Percentiles rank a stretch among this genome's conserved stretches.
Conservation (phyloP, 208 protist species). For the Leishmania arabica region DNA sequence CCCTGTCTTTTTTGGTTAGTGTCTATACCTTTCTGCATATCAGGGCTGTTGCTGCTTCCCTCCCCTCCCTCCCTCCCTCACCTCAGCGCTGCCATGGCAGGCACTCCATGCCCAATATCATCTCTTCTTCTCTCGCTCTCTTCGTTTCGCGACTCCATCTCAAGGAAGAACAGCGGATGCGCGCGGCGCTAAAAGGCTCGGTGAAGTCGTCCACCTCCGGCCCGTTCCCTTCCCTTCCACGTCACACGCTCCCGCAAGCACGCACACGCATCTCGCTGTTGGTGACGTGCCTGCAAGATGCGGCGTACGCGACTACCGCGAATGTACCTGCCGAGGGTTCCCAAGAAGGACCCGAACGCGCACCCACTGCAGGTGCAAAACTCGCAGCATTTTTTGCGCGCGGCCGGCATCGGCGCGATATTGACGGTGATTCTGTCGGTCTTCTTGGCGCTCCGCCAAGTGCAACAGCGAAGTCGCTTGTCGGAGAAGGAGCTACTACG, state of each 20-base stretch:
- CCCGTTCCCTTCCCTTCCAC: not conserved
- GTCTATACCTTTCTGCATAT: not conserved
- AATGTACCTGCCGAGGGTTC: conserved; percentile 76
- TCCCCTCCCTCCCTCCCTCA: not conserved
- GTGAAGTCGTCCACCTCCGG: not conserved
- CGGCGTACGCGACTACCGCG: conserved; percentile 11
- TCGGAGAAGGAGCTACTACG: conserved; percentile 26
- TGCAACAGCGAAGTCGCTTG: conserved; percentile 46
- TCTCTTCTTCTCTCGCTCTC: not conserved
- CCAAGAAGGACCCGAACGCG: conserved; percentile 37
- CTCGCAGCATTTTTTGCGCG: conserved; percentile 45
- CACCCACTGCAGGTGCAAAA: conserved; percentile 61
- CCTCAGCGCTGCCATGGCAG: not conserved
- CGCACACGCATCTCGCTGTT: not conserved
- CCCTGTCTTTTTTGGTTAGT: not conserved
- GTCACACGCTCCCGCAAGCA: not conserved
- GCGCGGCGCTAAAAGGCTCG: not conserved
- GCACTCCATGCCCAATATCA: not conserved
- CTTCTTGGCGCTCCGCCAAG: conserved; percentile 46
- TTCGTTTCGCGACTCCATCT: too few relatives aligned
- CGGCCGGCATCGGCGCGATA: conserved; percentile 30
- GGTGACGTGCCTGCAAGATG: conserved; percentile 9
- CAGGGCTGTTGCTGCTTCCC: not conserved
- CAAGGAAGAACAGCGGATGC: not conserved
- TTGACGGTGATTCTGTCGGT: conserved; percentile 34